Conservation (phyloP, 2,329 filamentous ascomycete species). For the Ceratocystis lukuohia region DNA sequence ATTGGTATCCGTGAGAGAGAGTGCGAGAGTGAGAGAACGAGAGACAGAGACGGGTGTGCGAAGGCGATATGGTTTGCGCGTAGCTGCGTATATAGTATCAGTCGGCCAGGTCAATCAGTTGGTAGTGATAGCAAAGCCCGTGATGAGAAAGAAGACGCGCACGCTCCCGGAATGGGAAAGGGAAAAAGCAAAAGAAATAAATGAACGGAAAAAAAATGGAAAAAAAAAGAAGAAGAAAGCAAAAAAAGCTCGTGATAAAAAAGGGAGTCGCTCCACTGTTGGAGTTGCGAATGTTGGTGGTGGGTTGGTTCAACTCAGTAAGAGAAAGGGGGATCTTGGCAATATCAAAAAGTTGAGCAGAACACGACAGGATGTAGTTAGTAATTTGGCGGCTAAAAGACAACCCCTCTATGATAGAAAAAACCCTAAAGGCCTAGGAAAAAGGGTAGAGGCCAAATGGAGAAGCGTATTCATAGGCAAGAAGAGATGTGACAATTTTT, state of each 20-base stretch:
- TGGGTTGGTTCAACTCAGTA: neutral
- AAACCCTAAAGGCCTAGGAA: neutral
- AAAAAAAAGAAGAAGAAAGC: neutral
- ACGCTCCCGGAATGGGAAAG: neutral
- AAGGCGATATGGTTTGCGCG: neutral
- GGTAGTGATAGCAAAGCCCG: neutral
- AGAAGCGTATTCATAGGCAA: neutral
- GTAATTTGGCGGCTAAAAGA: constrained; percentile 7
- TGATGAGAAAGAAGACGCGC: neutral
- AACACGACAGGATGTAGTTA: neutral
- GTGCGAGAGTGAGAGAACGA: neutral
- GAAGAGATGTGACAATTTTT: neutral
- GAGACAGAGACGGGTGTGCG: neutral
- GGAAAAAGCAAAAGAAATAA: neutral
- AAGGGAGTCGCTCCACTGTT: neutral
- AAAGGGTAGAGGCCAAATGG: neutral
- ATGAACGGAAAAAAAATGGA: neutral
- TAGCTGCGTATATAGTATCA: neutral
- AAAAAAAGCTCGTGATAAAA: neutral
- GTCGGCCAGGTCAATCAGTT: neutral
- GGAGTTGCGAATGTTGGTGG: neutral
- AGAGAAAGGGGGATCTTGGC: constrained; percentile 2
- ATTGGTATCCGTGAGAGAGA: neutral
- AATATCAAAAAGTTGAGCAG: constrained; percentile 7
- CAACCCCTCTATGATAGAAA: neutral